A percentile compares a stretch with the other conserved stretches of the same genome.
phyloP scores from a whole-genome alignment of 2,329 filamentous ascomycete species.

The Aurifilum marmelostoma region DNA sequence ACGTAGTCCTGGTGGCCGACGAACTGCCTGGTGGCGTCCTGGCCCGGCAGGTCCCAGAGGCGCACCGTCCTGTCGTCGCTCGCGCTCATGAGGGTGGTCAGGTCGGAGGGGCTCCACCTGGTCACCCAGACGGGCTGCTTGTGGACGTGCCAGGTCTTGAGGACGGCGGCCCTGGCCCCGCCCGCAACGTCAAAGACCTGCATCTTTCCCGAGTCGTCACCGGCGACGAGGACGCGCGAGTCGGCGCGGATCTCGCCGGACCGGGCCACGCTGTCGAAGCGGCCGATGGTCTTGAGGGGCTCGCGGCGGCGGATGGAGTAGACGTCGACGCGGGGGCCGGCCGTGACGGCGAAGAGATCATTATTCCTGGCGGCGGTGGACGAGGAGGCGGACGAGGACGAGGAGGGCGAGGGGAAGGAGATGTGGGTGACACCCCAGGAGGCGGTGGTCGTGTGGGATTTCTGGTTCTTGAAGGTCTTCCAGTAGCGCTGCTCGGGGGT shows the following conservation, averaged over 20 bases:
- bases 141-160: conserved; percentile 94
- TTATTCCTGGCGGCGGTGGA: conserved; percentile 53
- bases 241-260: conserved; percentile 87
- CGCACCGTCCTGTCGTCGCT: conserved; percentile 92
- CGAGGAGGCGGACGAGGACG: conserved; percentile 44
- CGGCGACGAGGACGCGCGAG: conserved; percentile 85
- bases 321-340: conserved; percentile 88
- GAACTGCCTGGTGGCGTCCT: conserved; percentile 76
- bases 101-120: conserved; percentile 85
- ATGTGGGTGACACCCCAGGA: conserved; percentile 91
- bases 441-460: conserved; percentile 87
- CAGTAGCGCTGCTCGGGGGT: conserved; percentile 96
- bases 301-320: conserved; percentile 92
- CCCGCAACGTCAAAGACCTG: conserved; percentile 87
- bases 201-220: conserved; percentile 87
- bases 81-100: conserved; percentile 84
- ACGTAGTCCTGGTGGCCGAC: conserved; percentile 92
- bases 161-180: conserved; percentile 74
- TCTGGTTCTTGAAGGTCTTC: conserved; percentile 90
- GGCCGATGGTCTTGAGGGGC: conserved; percentile 88
- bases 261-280: conserved; percentile 89
- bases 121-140: conserved; percentile 93
- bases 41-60: conserved; percentile 88
- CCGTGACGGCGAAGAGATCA: conserved; percentile 90
- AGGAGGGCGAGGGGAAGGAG: conserved; percentile 61